Base-by-base conservation (phyloP, 768 basidiomycete species). In the Mycena alexandri region DNA sequence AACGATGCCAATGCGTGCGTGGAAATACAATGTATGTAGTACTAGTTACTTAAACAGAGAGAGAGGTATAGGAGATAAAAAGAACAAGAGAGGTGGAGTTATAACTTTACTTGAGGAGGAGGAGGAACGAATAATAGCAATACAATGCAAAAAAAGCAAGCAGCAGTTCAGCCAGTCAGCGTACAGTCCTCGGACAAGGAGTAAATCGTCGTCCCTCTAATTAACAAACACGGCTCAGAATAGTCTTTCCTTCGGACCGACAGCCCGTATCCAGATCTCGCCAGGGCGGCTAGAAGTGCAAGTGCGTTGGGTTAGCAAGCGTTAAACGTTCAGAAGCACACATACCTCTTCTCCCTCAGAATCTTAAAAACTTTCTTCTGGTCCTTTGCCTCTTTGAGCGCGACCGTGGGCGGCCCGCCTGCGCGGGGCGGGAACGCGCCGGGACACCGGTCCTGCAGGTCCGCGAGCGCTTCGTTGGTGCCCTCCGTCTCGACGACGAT, bases 401-500 rank as follows among this genome's bases (percentile, higher is more conserved):
- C 78, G 36, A 79, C 75, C 74, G 75, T 80, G 71, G 77, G 78
- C 0, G 79, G 60, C 0, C 78, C 80, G 51, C 81, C 79, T 11
- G 85, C 84, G 47, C 89, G 80, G 0, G 88, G 87, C 34, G 92
- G 90, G 74, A 92, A 92, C 12, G 83, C 87, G 0, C 87, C 87
- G 10, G 85, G 85, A 77, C 93, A 93, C 5, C 93, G 86, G 54
- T 83, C 85, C 70, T 91, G 91, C 67, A 96, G 81, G 77, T 95
- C 94, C 21, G 86, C 87, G 25, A 94, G 84, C 12, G 91, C 89
- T 73, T 96, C 94, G 75, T 94, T 92, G 47, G 94, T 95, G 43
- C 93, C 93, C 75, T 95, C 93, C 13, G 92, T 89, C 81, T 96
- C 94, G 25, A 96, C 86, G 29, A 95, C 86, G 50, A 96, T 85